Base-by-base conservation (phyloP, 768 basidiomycete species). In the Jaapia argillacea region DNA sequence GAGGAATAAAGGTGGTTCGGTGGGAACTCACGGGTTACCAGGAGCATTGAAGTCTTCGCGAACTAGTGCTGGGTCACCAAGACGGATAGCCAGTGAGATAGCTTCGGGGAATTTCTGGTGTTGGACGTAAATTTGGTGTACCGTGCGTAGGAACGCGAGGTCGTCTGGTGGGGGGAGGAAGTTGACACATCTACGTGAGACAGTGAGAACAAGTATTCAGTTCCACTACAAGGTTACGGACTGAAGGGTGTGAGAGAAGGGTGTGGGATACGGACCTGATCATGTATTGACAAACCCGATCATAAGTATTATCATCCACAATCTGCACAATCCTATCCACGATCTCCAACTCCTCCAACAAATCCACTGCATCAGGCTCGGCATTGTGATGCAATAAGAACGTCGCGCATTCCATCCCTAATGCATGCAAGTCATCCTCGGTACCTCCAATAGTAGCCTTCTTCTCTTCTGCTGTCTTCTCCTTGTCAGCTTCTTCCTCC, bases 301-400 rank as follows among this genome's bases (percentile, higher is more conserved):
- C 70, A 55, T 75, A 98, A 0, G 87, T 93, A 62, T 93, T 87
- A 22, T 81, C 72, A 52, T 98, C 93, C 16, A 96, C 83, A 35
- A 92, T 64, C 7, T 77, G 67, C 14, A 75, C 71, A 50, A 97
- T 81, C 55, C 77, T 75, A 47, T 81, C 73, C 21, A 96, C 82
- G 51, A 86, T 85, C 60, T 99, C 96, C 51, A 98, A 65, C 54
- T 97, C 96, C 55, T 96, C 81, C 46, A 98, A 66, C 25, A 98
- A 69, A 65, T 98, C 96, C 24, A 99, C 93, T 0, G 94, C 96
- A 58, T 99, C 96, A 24, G 92, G 93, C 62, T 99, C 96, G 6
- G 93, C 96, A 55, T 99, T 97, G 60, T 98, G 96, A 14, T 72
- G 70, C 12, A 98, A 68, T 50, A 98, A 71, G 70, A 98, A 99